A percentile compares a stretch with the other conserved stretches of the same genome.
These are phyloP conservation scores for Nitzschia inconspicua DNA, from an alignment of 108 stramenopile species.

Conservation along the genomic window DNA sequence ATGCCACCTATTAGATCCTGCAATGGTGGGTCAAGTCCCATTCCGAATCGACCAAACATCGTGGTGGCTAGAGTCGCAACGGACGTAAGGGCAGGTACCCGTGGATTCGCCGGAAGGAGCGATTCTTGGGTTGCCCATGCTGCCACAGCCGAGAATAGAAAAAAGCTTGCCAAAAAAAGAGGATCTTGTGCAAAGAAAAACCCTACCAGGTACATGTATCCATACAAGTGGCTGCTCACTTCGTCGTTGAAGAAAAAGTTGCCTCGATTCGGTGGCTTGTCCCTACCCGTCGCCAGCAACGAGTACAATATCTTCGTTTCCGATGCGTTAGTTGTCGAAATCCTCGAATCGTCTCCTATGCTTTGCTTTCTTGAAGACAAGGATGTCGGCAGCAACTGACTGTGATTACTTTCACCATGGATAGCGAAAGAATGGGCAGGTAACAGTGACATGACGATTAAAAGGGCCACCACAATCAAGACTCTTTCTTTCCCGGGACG, in stretches of 20 bases:
- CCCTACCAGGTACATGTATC: constrained; percentile 25
- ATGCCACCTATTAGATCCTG: background rate
- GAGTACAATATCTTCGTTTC: background rate
- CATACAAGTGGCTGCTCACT: constrained; percentile 21
- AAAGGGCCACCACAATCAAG: too few relatives aligned
- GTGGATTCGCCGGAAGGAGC: constrained; percentile 18
- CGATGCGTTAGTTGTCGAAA: background rate
- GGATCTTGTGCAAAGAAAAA: constrained; percentile 14
- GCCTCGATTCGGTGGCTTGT: constrained; percentile 11
- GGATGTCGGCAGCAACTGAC: too few relatives aligned
- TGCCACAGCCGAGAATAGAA: background rate
- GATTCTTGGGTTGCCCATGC: constrained; percentile 1
- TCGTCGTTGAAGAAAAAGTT: constrained; percentile 26
- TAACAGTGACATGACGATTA: too few relatives aligned
- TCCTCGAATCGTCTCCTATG: background rate
- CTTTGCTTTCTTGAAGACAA: too few relatives aligned
- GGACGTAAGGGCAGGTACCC: constrained; percentile 12
- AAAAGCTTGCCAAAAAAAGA: constrained; percentile 9
- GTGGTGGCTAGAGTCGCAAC: constrained; percentile 1
- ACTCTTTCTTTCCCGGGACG: too few relatives aligned
- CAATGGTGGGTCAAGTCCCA: constrained; percentile 15
- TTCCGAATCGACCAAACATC: background rate
- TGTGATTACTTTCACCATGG: too few relatives aligned
- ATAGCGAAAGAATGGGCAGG: too few relatives aligned
- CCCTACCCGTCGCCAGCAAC: constrained; percentile 8